Base-by-base conservation (phyloP, 805 yeast genomes). In the Cyberlindnera euphorbiae region DNA sequence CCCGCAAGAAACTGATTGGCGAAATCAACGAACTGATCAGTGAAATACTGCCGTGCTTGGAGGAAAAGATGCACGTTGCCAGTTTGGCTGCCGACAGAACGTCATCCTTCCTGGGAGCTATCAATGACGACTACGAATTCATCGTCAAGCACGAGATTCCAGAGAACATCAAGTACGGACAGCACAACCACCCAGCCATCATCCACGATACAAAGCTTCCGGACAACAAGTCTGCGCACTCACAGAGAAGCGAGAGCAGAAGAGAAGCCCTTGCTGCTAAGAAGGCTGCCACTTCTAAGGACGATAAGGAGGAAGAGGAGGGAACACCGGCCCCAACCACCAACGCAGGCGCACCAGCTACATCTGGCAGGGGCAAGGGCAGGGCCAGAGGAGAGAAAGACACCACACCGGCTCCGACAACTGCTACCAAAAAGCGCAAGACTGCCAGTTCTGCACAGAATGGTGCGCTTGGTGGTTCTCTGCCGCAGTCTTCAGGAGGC, bases 61-160 rank as follows among this genome's bases (percentile, higher is more conserved):
- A 90, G 56, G 97, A 93, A 58, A 93, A 93, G 61, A 87, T 93
- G 94, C 97, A 90, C 58, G 96, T 93, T 28, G 90, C 97, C 5
- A 81, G 90, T 2, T 80, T 86, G 26, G 96, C 97, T 16, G 73
- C 85, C 21, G 97, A 89, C 49, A 71, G 80, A 10, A 71, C 88
- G 30, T 63, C 70, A 21, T 76, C 79, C 40, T 83, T 86, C 52
- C 62, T 86, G 37, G 71, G 68, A 34, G 69, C 97, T 34, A 70
- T 93, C 45, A 84, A 89, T 54, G 76, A 82, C 47, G 95, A 85
- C 53, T 89, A 77, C 64, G 83, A 82, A 32, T 66, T 81, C 32
- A 82, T 90, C 17, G 62, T 82, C 31, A 65, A 72, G 38, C 77
- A 79, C 50, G 98, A 93, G 61, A 79, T 93, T 18, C 97, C 97